Evolutionary conservation across 164 flowering plant genomes (phyloP), one percentile per base, ranked within the genome.

Genomic region (Kingdonia uniflora): DNA sequence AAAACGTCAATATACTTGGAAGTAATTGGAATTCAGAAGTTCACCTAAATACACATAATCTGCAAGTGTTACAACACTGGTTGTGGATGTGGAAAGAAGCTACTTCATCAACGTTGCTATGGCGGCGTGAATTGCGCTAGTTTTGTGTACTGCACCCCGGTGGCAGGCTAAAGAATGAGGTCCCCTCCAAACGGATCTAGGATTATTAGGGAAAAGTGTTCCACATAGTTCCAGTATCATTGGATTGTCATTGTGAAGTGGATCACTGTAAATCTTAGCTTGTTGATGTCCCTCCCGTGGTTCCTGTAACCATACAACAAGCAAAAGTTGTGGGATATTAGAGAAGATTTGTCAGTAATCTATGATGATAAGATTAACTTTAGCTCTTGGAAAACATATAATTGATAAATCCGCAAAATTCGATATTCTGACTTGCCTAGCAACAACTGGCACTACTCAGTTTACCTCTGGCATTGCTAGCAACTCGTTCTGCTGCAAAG

Each of bases 151-250:
- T 10, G 77, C 25, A 20, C 26, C 43, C 22, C 60, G 62, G 19
- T 38, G 67, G 15, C 33, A 63, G 39, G 52, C 52, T 45, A 88
- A 63, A 0, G 95, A 92, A 68, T 82, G 87, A 14, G 91, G 85
- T 25, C 95, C 95, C 37, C 57, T 71, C 99, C 99, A 92, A 10
- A 77, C 73, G 56, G 87, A 84, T 48, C 55, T 60, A 1, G 57
- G 52, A 42, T 77, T 45, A 3, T 56, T 61, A 1, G 87, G 67
- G 61, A 92, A 88, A 35, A 92, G 83, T 24, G 65, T 69, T 50
- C 74, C 68, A 43, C 82, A 76, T 25, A 92, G 38, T 19, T 68
- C 68, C 57, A 74, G 19, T 47, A 82, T 67, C 70, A 56, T 57
- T 44, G 87, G 84, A 62, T 82, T 80, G 55, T 75, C 85, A 33